Conservation (phyloP, 192 early-diverging fungal genomes). For the Backusella morwellensis region DNA sequence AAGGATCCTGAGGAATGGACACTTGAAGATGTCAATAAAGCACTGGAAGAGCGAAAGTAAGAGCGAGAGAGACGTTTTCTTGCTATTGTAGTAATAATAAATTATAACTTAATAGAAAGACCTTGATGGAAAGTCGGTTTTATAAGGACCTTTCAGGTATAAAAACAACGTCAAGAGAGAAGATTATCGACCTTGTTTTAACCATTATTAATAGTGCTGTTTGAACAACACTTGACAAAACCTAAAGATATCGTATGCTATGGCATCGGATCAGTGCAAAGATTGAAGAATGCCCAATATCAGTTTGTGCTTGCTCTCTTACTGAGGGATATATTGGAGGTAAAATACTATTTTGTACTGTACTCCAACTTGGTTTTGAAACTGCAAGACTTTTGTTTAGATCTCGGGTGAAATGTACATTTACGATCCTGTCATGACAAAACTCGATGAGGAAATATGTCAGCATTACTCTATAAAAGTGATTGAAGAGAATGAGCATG, state of each 20-base stretch:
- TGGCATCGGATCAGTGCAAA: slow-evolving; percentile 38
- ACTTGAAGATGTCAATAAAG: slow-evolving; percentile 15
- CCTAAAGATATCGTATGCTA: slow-evolving; percentile 37
- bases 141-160: slow-evolving; percentile 16
- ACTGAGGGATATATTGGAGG: slow-evolving; percentile 26
- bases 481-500: slow-evolving; percentile 32
- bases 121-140: slow-evolving; percentile 16
- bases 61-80: neutral
- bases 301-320: slow-evolving; percentile 34
- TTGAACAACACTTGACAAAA: slow-evolving; percentile 13
- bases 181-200: neutral
- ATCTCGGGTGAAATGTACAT: slow-evolving; percentile 31
- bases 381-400: neutral
- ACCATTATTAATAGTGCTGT: slow-evolving; percentile 1
- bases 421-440: slow-evolving; percentile 37
- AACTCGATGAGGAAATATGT: slow-evolving; percentile 31
- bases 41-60: slow-evolving; percentile 21
- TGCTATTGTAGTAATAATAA: neutral
- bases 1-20: slow-evolving; percentile 26
- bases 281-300: slow-evolving; percentile 33
- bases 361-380: neutral
- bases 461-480: slow-evolving; percentile 17
- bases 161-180: neutral
- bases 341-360: neutral
- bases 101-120: neutral